These are phyloP conservation scores for Pseudozyma tsukubaensis DNA, from an alignment of 1,284 basidiomycete genomes.

Conservation along the genomic window DNA sequence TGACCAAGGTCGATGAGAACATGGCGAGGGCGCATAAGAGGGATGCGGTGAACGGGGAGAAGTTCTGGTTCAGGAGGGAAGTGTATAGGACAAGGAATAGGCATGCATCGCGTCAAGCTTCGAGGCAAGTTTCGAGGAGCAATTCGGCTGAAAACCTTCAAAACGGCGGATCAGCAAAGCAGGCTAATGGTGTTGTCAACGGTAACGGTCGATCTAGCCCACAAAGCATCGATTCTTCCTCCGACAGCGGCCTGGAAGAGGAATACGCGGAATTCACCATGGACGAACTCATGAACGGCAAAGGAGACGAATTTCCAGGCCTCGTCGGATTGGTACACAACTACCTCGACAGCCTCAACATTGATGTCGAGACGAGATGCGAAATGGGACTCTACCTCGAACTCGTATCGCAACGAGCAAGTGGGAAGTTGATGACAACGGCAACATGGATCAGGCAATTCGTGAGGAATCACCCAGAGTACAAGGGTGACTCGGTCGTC, in stretches of 20 bases:
- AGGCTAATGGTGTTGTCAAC: constrained; percentile 8
- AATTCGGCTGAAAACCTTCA: constrained; percentile 31
- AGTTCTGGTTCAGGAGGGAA: constrained; percentile 90
- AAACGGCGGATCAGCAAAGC: too few species aligned
- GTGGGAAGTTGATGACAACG: constrained; percentile 90
- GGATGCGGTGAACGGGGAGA: constrained; percentile 79
- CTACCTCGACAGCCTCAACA: constrained; percentile 89
- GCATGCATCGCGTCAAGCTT: constrained; percentile 54
- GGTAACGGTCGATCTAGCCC: constrained; percentile 25
- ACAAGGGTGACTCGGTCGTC: constrained; percentile 90
- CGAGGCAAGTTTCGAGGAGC: constrained; percentile 36
- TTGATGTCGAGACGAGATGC: constrained; percentile 75
- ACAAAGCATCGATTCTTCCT: constrained; percentile 28
- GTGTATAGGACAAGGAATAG: constrained; percentile 74
- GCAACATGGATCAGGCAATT: constrained; percentile 95
- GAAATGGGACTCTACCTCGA: constrained; percentile 74
- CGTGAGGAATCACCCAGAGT: constrained; percentile 86
- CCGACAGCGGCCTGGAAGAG: constrained; percentile 71
- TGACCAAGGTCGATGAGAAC: constrained; percentile 98
- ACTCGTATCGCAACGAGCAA: constrained; percentile 74
- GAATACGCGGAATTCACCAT: constrained; percentile 93
- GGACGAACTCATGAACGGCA: constrained; percentile 93
- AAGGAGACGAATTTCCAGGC: constrained; percentile 82
- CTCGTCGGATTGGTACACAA: constrained; percentile 84
- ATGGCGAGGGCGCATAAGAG: constrained; percentile 89